Evolutionary conservation across 2,329 filamentous ascomycete species (phyloP).

Genomic region (Penicillium sp.): DNA sequence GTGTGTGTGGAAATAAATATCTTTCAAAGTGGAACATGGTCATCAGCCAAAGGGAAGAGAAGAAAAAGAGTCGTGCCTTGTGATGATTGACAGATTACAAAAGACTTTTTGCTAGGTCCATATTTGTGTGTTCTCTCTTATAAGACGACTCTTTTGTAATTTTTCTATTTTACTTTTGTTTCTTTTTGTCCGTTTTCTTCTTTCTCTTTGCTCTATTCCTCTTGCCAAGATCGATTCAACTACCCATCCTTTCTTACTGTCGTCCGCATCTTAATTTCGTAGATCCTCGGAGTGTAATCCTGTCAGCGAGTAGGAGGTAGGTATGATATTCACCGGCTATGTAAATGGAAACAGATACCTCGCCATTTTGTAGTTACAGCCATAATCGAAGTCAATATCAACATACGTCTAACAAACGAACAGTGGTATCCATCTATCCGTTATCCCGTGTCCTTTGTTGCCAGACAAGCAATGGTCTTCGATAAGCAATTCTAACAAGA

Average conservation of each 20-base stretch:
- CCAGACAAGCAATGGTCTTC: too few species aligned
- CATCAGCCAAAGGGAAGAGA: constrained; percentile 2
- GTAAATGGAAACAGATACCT: too few species aligned
- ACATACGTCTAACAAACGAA: too few species aligned
- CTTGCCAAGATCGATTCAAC: neutral
- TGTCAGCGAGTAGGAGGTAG: too few species aligned
- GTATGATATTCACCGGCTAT: too few species aligned
- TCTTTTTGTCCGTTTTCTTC: neutral
- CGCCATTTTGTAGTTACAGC: too few species aligned
- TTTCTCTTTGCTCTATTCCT: neutral
- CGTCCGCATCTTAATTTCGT: neutral
- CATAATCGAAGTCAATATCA: too few species aligned
- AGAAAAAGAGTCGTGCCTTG: constrained; percentile 7
- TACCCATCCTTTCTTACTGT: neutral
- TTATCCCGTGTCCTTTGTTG: too few species aligned
- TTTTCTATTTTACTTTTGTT: constrained; percentile 6
- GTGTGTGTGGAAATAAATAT: constrained; percentile 11
- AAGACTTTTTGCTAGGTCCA: constrained; percentile 8
- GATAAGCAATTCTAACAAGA: too few species aligned
- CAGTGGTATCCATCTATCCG: too few species aligned
- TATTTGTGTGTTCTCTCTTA: constrained; percentile 7
- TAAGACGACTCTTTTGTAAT: constrained; percentile 12
- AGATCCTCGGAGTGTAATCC: too few species aligned
- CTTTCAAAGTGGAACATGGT: constrained; percentile 9
- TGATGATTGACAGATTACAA: constrained; percentile 11